Percentiles rank a stretch among this genome's conserved stretches.
phyloP scores from a whole-genome alignment of 2,329 filamentous ascomycete genomes.

The Metarhizium robertsii region DNA sequence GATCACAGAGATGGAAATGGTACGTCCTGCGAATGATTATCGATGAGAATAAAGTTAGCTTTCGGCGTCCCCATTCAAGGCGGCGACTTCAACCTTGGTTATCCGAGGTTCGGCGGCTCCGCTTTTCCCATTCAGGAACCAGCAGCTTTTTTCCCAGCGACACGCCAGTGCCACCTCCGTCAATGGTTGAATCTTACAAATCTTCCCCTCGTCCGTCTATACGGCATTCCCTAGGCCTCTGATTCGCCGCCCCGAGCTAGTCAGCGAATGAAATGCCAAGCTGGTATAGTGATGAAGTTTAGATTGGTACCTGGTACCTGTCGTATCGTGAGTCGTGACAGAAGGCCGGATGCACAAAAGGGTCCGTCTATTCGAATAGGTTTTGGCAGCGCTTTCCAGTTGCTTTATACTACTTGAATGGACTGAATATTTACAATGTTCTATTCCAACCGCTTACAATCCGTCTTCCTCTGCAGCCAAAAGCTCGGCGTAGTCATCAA shows the following conservation, averaged over 20 bases:
- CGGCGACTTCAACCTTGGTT: neutral
- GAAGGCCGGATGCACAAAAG: neutral
- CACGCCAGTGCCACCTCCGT: neutral
- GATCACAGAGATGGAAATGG: neutral
- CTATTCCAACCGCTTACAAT: slow-evolving; percentile 12
- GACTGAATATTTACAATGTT: neutral
- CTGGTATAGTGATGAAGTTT: neutral
- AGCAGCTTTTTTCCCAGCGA: neutral
- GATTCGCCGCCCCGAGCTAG: no score
- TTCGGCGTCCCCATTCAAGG: neutral
- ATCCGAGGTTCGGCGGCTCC: slow-evolving; percentile 1
- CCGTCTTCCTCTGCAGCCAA: slow-evolving; percentile 61
- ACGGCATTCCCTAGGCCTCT: no score
- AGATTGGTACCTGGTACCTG: neutral
- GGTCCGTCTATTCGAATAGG: neutral
- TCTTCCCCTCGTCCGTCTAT: no score
- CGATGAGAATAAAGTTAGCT: neutral
- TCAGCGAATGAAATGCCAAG: no score
- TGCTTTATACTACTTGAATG: neutral
- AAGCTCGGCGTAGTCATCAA: slow-evolving; percentile 86
- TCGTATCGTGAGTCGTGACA: neutral
- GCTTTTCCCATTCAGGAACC: slow-evolving; percentile 1
- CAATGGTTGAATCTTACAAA: neutral
- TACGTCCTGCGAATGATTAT: neutral
- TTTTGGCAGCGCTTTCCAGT: neutral